Base-by-base conservation (phyloP, 805 yeast species). In the Pichia ethanolica region DNA sequence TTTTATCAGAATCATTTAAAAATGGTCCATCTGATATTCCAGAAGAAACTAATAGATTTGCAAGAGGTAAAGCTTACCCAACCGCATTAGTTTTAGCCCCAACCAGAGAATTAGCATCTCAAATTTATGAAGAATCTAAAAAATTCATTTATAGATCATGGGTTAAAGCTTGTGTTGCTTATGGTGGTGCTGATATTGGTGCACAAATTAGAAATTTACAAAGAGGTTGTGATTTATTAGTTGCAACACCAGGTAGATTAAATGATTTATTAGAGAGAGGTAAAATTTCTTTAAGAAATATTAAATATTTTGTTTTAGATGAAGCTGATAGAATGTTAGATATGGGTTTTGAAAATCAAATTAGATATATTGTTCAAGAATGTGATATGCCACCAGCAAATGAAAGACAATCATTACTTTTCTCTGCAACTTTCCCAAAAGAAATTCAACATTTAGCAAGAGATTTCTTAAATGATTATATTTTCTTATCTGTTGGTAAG, bases 261-360 rank as follows among this genome's bases (percentile, higher is more conserved):
- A 90, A 83, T 66, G 99, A 93, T 73, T 77, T 93, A 71, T 74
- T 93, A 58, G 97, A 90, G 74, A 87, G 97, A 76, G 97, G 97
- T 65, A 77, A 82, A 63, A 87, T 93, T 60, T 89, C 97, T 42
- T 78, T 93, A 65, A 77, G 81, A 57, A 89, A 87, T 72, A 89
- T 91, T 72, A 89, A 86, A 70, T 93, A 88, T 72, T 80, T 93
- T 69, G 97, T 93, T 47, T 79, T 93, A 59, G 99, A 91, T 73
- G 99, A 91, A 79, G 99, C 99, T 66, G 99, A 93, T 74, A 88
- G 99, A 78, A 93, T 93, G 99, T 83, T 93, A 74, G 99, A 93
- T 82, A 93, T 93, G 98, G 99, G 99, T 80, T 93, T 93, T 75
- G 99, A 93, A 77, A 97, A 97, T 58, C 99, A 93, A 79, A 93